These are phyloP conservation scores for Flueggea neowawraea DNA, from an alignment of 441 rosid genomes.

Conservation along the genomic window DNA sequence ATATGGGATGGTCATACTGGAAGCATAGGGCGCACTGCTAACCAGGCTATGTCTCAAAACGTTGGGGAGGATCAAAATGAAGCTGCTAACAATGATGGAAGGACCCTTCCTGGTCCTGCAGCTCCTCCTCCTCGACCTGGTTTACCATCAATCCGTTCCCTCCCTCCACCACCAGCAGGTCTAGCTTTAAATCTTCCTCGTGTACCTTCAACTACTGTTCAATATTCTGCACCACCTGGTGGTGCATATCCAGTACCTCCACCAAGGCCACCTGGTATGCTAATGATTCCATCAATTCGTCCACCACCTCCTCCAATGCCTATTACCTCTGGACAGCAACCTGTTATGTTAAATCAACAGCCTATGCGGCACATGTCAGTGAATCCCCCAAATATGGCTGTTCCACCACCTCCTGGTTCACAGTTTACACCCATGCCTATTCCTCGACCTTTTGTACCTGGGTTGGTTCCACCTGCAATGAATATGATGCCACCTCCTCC, in stretches of 20 bases:
- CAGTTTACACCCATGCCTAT: conserved; percentile 63
- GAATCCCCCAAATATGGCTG: conserved; percentile 42
- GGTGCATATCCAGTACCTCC: conserved; percentile 43
- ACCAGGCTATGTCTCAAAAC: conserved; percentile 88
- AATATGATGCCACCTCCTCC: conserved; percentile 76
- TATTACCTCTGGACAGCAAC: conserved; percentile 64
- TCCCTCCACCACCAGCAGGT: conserved; percentile 97
- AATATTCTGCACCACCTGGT: conserved; percentile 43
- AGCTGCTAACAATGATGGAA: conserved; percentile 36
- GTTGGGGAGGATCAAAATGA: conserved; percentile 70
- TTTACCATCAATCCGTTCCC: conserved; percentile 62
- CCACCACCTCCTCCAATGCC: conserved; percentile 69
- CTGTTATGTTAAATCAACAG: conserved; percentile 62
- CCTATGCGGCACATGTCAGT: conserved; percentile 37
- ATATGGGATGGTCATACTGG: conserved; percentile 99
- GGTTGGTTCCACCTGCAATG: conserved; percentile 40
- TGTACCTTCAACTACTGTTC: conserved; percentile 57
- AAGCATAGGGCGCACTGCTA: conserved; percentile 99
- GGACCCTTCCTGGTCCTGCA: conserved; percentile 87
- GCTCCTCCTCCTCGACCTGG: conserved; percentile 95
- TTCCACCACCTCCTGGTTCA: conserved; percentile 91
- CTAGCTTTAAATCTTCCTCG: conserved; percentile 91
- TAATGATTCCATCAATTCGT: conserved; percentile 55
- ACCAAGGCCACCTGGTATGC: conserved; percentile 69
- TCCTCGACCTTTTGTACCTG: conserved; percentile 54